Base-by-base conservation (phyloP, 345 rosid species). In the Microthlaspi erraticum region DNA sequence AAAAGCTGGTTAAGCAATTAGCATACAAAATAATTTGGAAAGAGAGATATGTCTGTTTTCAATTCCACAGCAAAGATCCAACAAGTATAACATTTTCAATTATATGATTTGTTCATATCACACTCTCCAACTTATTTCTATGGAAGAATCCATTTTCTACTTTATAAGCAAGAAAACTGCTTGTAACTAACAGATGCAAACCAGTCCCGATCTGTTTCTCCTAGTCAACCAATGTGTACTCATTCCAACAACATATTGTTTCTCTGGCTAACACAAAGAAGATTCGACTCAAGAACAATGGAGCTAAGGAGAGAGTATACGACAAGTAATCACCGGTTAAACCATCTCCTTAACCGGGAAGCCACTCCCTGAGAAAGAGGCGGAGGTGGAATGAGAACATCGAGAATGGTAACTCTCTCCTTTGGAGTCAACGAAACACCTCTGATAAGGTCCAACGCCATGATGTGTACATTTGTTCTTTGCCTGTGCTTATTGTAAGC, bases 321-420 rank as follows among this genome's bases (percentile, higher is more conserved):
- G 12, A 3, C 29, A 26, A 26, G 29, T 26, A 36, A 45, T 65
- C 63, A 75, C 38, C 66, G 65, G 59, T 62, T 61, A 5, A 75
- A 39, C 79, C 70, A 85, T 72, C 83, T 77, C 54, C 70, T 89
- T 88, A 90, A 86, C 84, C 86, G 81, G 18, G 82, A 71, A 53
- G 81, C 80, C 32, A 80, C 57, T 52, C 77, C 45, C 68, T 70
- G 74, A 63, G 72, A 53, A 29, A 83, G 58, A 20, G 90, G 81
- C 5, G 96, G 81, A 44, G 97, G 99, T 56, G 96, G 99, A 19
- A 81, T 85, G 77, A 91, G 96, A 73, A 91, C 70, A 58, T 91
- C 97, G 39, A 94, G 83, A 86, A 94, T 86, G 59, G 95, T 88
- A 74, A 83, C 88, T 81, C 84, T 85, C 86, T 94, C 96, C 54